These are phyloP conservation scores for Metarhizium guizhouense DNA, from an alignment of 2,329 filamentous ascomycete genomes.

Conservation along the genomic window DNA sequence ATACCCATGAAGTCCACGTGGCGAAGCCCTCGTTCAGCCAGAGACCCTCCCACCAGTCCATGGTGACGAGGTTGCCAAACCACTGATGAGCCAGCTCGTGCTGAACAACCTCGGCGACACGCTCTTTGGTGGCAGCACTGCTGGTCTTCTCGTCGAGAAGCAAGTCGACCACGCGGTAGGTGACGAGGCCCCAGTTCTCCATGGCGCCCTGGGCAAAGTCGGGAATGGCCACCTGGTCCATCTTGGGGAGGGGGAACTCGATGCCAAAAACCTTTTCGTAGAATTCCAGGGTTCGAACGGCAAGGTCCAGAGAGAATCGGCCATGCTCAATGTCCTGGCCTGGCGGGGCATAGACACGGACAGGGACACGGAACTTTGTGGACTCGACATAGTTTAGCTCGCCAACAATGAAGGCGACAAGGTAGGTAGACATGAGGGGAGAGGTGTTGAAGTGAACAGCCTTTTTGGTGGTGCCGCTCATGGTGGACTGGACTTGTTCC, in stretches of 20 bases:
- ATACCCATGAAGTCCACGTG: slow-evolving; percentile 30
- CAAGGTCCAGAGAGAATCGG: slow-evolving; percentile 81
- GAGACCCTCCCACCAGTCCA: slow-evolving; percentile 97
- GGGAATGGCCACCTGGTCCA: slow-evolving; percentile 76
- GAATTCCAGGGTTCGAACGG: slow-evolving; percentile 81
- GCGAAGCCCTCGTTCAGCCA: slow-evolving; percentile 96
- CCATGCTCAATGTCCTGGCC: slow-evolving; percentile 87
- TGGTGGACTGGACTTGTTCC: slow-evolving; percentile 45
- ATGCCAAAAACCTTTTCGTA: slow-evolving; percentile 77
- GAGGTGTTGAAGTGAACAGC: slow-evolving; percentile 87
- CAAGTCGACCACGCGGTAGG: slow-evolving; percentile 76
- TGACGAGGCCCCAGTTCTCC: slow-evolving; percentile 98
- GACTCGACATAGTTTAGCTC: slow-evolving; percentile 93
- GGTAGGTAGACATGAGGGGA: slow-evolving; percentile 91
- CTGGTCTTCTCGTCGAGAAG: slow-evolving; percentile 88
- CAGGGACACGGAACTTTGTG: slow-evolving; percentile 80
- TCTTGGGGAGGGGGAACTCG: slow-evolving; percentile 43
- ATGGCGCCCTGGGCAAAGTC: slow-evolving; percentile 94
- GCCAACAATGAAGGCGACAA: slow-evolving; percentile 87
- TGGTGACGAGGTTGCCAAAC: slow-evolving; percentile 96
- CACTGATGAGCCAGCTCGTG: slow-evolving; percentile 96
- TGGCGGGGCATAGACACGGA: slow-evolving; percentile 88
- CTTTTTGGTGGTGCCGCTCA: slow-evolving; percentile 46
- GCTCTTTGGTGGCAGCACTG: slow-evolving; percentile 81
- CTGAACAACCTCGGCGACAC: slow-evolving; percentile 90